A percentile compares a stretch with the other conserved stretches of the same genome.
Conservation (phyloP, 129 eudicot species). For the Chrysanthemum makinoi region DNA sequence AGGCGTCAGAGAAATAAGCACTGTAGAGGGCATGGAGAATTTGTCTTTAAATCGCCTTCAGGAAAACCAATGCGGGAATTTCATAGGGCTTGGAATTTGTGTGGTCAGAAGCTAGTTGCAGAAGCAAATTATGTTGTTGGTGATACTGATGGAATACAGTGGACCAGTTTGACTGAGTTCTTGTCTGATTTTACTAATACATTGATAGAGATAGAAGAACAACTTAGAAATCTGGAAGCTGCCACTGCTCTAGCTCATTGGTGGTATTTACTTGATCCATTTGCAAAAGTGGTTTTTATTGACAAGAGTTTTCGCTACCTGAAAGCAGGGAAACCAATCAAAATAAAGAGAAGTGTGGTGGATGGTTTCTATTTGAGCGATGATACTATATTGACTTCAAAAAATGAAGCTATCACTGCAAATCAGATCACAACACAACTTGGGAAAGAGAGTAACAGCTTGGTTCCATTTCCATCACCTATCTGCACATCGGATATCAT, state of each 20-base stretch:
- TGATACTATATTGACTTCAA: constrained; percentile 20
- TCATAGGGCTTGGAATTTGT: constrained; percentile 74
- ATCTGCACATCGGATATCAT: no score
- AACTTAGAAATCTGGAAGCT: constrained; percentile 39
- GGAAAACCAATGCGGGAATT: constrained; percentile 90
- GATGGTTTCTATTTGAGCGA: constrained; percentile 30
- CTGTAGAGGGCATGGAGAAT: constrained; percentile 67
- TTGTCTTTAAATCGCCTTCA: constrained; percentile 65
- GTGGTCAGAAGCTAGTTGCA: constrained; percentile 57
- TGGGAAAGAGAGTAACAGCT: constrained; percentile 24
- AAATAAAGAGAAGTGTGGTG: constrained; percentile 55
- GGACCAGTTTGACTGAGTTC: constrained; percentile 63
- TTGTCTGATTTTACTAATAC: constrained; percentile 61
- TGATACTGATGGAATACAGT: constrained; percentile 47
- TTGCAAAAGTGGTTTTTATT: constrained; percentile 71
- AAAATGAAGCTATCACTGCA: constrained; percentile 14
- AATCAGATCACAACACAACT: constrained; percentile 23
- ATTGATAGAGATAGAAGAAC: constrained; percentile 50
- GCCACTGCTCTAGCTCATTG: constrained; percentile 56
- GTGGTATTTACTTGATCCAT: constrained; percentile 92
- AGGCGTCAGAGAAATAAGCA: constrained; percentile 59
- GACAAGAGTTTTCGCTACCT: constrained; percentile 60
- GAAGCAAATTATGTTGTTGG: constrained; percentile 33
- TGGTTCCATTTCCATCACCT: constrained; percentile 10
- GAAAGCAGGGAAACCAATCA: constrained; percentile 59